Evolutionary conservation across 768 basidiomycete species (phyloP), one percentile per base, ranked within the genome.

Genomic region (Asterophora lycoperdoides): DNA sequence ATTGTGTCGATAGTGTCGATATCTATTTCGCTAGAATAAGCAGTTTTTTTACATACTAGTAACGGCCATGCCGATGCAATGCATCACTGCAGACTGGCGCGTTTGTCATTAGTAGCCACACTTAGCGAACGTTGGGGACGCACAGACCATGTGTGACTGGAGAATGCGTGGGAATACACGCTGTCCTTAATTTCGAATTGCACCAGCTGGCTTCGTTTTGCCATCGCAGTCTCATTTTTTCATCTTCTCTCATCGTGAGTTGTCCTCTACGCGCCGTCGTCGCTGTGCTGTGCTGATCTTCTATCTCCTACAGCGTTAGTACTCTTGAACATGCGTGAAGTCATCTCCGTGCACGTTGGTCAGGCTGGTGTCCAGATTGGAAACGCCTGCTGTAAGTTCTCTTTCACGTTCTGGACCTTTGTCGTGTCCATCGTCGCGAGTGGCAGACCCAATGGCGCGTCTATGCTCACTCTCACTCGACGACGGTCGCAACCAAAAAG

Each of bases 361-460:
- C 96, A 99, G 77, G 96, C 95, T 65, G 93, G 93, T 84, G 87
- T 90, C 61, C 90, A 93, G 77, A 89, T 93, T 63, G 94, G 95
- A 65, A 98, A 98, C 71, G 95, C 95, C 58, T 98, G 93, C 77
- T 95, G 94, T 90, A 65, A 73, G 88, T 77, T 32, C 13, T 55
- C 20, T 39, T 43, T 32, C 39, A 49, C 49, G 40, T 46, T 53
- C 13, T 45, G 44, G 35, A 41, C 37, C 36, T 42, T 20, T 13
- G 15, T 28, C 44, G 23, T 15, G 9, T 28, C 34, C 41, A 48
- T 36, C 39, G 37, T 52, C 44, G 48, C 38, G 48, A 52, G 23
- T 23, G 35, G 11, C 48, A 44, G n/a, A 36, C 29, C 6, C 40
- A 44, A 54, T 34, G 44, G 56, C 58, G 53, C 56, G 60, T 49